phyloP scores from a whole-genome alignment of 148 eudicot species.

The Vaccinium corymbosum region DNA sequence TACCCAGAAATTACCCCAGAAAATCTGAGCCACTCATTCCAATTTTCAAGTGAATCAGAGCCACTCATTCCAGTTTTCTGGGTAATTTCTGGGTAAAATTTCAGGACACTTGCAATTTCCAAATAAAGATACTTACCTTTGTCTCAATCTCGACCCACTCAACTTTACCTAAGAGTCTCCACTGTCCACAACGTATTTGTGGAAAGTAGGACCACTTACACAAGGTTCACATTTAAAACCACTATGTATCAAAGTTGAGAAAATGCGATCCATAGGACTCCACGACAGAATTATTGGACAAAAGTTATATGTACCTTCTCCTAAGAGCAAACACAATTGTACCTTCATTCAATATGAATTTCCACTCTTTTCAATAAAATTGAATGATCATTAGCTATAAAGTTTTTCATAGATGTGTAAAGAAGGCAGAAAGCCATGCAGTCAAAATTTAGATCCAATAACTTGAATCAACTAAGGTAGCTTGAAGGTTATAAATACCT shows the following conservation, averaged over 20 bases:
- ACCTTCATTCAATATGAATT: background rate
- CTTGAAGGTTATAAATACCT: conserved; percentile 35
- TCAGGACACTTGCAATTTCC: too few relatives aligned
- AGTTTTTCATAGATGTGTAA: background rate
- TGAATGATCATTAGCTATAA: background rate
- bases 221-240: background rate
- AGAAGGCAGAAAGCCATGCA: background rate
- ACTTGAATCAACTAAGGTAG: background rate
- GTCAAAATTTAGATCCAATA: background rate
- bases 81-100: too few relatives aligned
- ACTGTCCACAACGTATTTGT: background rate
- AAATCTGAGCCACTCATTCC: too few relatives aligned
- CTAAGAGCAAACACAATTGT: background rate
- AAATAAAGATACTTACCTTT: too few relatives aligned
- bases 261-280: background rate
- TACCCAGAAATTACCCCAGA: too few relatives aligned
- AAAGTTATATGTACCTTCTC: background rate
- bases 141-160: background rate
- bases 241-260: background rate
- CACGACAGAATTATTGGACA: background rate
- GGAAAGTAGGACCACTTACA: background rate
- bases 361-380: background rate
- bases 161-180: background rate
- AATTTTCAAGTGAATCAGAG: too few relatives aligned
- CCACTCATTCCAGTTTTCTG: too few relatives aligned